A percentile compares a stretch with the other conserved stretches of the same genome.
Evolutionary conservation across 1,139 yeast genomes (phyloP).

Genomic region (Pichia sorboxylosa): DNA sequence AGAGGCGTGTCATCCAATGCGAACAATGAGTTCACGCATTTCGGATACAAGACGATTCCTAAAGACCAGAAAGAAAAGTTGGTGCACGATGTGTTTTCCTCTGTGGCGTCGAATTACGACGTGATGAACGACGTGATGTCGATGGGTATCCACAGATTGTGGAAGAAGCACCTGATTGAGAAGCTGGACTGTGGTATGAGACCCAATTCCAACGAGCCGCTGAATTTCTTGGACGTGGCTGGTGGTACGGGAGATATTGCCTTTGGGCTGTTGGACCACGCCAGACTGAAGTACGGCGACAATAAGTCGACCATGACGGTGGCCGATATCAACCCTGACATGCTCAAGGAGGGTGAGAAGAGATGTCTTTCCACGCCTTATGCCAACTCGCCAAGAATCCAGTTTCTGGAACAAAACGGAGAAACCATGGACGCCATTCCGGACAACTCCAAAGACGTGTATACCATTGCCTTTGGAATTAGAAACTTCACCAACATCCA

Average conservation of each 20-base stretch:
- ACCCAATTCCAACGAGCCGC: slow-evolving; percentile 61
- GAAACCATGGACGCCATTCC: slow-evolving; percentile 76
- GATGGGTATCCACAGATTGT: slow-evolving; percentile 82
- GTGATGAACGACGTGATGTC: slow-evolving; percentile 98
- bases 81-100: slow-evolving; percentile 84
- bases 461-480: slow-evolving; percentile 95
- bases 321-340: slow-evolving; percentile 91
- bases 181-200: slow-evolving; percentile 90
- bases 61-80: slow-evolving; percentile 72
- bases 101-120: slow-evolving; percentile 91
- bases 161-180: slow-evolving; percentile 87
- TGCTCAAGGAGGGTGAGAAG: slow-evolving; percentile 85
- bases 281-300: slow-evolving; percentile 70
- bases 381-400: slow-evolving; percentile 47
- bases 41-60: slow-evolving; percentile 81
- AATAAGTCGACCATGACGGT: slow-evolving; percentile 70
- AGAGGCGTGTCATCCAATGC: too few species aligned
- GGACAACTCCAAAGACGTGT: slow-evolving; percentile 83
- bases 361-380: slow-evolving; percentile 44
- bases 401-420: slow-evolving; percentile 84
- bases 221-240: slow-evolving; percentile 88
- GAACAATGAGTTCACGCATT: slow-evolving; percentile 45
- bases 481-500: slow-evolving; percentile 92
- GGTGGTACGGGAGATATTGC: slow-evolving; percentile 99
- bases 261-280: slow-evolving; percentile 86